A percentile compares a stretch with the other conserved stretches of the same genome.
These are phyloP conservation scores for Papiliotrema terrestris DNA, from an alignment of 1,284 basidiomycete species.

Conservation along the genomic window DNA sequence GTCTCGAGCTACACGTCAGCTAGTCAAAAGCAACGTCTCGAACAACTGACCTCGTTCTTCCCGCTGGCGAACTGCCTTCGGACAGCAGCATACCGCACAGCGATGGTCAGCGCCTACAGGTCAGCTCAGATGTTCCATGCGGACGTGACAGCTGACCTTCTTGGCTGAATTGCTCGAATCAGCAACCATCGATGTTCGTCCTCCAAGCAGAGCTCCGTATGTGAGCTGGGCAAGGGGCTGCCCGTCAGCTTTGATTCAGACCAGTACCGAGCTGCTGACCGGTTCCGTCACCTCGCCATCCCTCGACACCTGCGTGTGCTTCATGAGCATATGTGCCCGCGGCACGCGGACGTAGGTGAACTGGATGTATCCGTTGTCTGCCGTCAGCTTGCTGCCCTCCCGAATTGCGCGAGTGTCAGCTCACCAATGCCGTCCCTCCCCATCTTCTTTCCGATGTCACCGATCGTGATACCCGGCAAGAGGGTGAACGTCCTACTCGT, in stretches of 20 bases:
- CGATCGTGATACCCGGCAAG: slow-evolving; percentile 56
- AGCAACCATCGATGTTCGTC: slow-evolving; percentile 56
- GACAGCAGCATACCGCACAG: slow-evolving; percentile 56
- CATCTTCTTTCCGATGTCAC: slow-evolving; percentile 61
- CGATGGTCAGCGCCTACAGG: slow-evolving; percentile 53
- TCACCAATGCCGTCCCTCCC: slow-evolving; percentile 55
- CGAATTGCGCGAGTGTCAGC: slow-evolving; percentile 2
- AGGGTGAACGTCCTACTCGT: slow-evolving; percentile 47
- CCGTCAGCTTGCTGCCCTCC: background rate
- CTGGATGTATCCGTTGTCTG: slow-evolving; percentile 53
- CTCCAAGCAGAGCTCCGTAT: slow-evolving; percentile 57
- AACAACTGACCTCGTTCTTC: slow-evolving; percentile 39
- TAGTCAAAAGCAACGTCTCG: background rate
- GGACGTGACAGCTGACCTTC: slow-evolving; percentile 37
- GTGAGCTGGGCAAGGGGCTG: slow-evolving; percentile 57
- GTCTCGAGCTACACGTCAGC: slow-evolving; percentile 47
- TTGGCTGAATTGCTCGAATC: slow-evolving; percentile 56
- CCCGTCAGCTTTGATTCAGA: slow-evolving; percentile 28
- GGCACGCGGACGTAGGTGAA: slow-evolving; percentile 59
- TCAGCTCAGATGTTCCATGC: slow-evolving; percentile 2
- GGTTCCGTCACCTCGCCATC: slow-evolving; percentile 50
- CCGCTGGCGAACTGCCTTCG: slow-evolving; percentile 55
- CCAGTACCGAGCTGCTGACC: slow-evolving; percentile 13
- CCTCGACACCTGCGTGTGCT: slow-evolving; percentile 56
- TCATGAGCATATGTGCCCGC: slow-evolving; percentile 58